Evolutionary conservation across 2,329 filamentous ascomycete genomes (phyloP), one percentile per base, ranked within the genome.

Genomic region (Plectosphaerella sp.): DNA sequence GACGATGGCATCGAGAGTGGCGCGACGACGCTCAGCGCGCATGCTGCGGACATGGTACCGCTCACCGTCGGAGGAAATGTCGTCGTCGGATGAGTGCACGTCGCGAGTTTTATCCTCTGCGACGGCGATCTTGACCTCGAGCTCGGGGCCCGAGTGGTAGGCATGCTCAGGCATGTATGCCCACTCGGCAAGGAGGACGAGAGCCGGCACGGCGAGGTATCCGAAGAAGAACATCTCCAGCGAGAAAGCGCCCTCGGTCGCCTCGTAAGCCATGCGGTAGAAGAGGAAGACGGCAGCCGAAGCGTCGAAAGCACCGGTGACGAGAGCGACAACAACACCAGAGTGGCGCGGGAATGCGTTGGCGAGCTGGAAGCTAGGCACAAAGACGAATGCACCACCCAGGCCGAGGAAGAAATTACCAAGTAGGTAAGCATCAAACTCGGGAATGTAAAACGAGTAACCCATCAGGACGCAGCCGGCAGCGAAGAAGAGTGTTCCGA

Each of bases 261-360:
- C 74, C 61, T 89, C 79, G 64, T 87, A 91, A 20, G 87, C 66
- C 41, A 92, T 69, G 24, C 87, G 83, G 68, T 91, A 92, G 33
- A 88, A 63, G 20, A 92, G 76, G 60, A 92, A 93, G 4, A 93
- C 68, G 7, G 88, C 88, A 58, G 87, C 90, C 1, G 88, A 92
- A 1, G 88, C 86, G 66, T 95, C 89, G 65, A 94, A 95, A 4
- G 89, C 88, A 5, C 89, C 89, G 0, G 89, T 93, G 49, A 95
- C 72, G 35, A 91, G 75, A 2, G 89, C 89, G 7, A 95, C 74
- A 55, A 95, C 89, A 15, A 90, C 72, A 1, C 89, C 89, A 1
- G 88, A 88, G 62, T 87, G 79, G 48, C 79, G 79, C 1, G 89
- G 89, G 63, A 95, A 93, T 3, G 89, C 85, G 65, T 94, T 93